Conservation (phyloP, 2,329 filamentous ascomycete species). For the Cladosporium sp. region DNA sequence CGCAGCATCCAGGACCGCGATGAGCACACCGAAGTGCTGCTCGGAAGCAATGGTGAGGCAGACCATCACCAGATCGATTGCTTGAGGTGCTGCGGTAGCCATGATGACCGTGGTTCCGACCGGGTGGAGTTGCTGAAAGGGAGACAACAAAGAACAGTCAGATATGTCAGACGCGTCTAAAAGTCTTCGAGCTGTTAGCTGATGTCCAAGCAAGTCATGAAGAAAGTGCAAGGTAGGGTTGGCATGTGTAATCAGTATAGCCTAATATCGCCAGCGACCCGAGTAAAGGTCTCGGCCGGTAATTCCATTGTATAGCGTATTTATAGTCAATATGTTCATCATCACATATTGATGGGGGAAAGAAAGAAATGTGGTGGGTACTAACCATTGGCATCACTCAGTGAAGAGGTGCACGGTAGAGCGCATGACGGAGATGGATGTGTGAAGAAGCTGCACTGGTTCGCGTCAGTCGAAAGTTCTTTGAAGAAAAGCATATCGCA, state of each 20-base stretch:
- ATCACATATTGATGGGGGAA: constrained; percentile 21
- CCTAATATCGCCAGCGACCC: constrained; percentile 71
- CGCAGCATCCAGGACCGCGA: constrained; percentile 3
- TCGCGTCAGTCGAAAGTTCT: constrained; percentile 7
- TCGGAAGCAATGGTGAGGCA: constrained; percentile 1
- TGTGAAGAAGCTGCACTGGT: constrained; percentile 10
- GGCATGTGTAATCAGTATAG: constrained; percentile 20
- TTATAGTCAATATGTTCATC: constrained; percentile 61
- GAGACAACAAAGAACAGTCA: background rate
- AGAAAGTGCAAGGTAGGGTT: constrained; percentile 5
- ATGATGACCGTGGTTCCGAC: background rate
- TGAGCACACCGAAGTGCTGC: background rate
- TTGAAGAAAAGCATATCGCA: background rate
- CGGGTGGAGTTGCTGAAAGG: background rate
- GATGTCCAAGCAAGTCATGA: constrained; percentile 1
- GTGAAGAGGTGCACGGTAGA: constrained; percentile 1
- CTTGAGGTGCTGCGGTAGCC: background rate
- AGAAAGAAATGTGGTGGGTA: background rate
- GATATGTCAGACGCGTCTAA: background rate
- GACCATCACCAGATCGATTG: constrained; percentile 5
- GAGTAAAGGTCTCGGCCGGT: constrained; percentile 73
- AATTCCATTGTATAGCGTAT: constrained; percentile 81
- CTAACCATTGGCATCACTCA: constrained; percentile 13
- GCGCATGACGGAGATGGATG: background rate
- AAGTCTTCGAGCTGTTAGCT: constrained; percentile 11